Evolutionary conservation across 805 yeast genomes (phyloP).

Genomic region (Zygoascus bituminiphila): DNA sequence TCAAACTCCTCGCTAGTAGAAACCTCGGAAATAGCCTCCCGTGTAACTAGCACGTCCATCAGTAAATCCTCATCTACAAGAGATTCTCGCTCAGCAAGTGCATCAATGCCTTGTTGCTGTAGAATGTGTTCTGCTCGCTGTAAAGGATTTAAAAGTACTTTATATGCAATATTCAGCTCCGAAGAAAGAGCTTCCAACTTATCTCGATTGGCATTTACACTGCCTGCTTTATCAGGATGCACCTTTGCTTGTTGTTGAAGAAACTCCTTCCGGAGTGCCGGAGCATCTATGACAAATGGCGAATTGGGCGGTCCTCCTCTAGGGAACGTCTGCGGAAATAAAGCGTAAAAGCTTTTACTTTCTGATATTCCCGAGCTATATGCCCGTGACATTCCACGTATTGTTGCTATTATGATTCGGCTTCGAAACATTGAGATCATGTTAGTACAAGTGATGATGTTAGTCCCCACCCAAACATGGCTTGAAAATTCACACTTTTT

Average conservation of each 20-base stretch:
- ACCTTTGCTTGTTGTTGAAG: constrained; percentile 58
- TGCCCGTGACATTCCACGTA: neutral
- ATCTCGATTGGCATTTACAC: constrained; percentile 19
- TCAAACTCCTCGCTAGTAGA: constrained; percentile 49
- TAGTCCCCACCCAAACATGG: no score
- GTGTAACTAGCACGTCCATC: constrained; percentile 73
- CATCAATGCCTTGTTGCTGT: constrained; percentile 45
- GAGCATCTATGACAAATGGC: constrained; percentile 48
- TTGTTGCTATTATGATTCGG: neutral
- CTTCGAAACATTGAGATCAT: neutral
- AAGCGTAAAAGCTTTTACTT: constrained; percentile 31
- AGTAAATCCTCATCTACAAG: constrained; percentile 45
- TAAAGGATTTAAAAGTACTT: constrained; percentile 62
- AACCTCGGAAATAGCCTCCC: constrained; percentile 72
- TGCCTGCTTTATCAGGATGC: constrained; percentile 67
- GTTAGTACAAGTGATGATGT: no score
- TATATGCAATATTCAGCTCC: constrained; percentile 67
- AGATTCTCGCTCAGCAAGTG: constrained; percentile 36
- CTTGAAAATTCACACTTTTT: no score
- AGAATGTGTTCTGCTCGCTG: constrained; percentile 57
- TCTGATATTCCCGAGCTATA: neutral
- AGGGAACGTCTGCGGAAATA: constrained; percentile 74
- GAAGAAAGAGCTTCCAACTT: constrained; percentile 37
- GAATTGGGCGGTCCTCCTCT: constrained; percentile 54
- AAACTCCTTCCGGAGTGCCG: constrained; percentile 63